A percentile compares a stretch with the other conserved stretches of the same genome.
These are phyloP conservation scores for Strigomonas oncopelti DNA, from an alignment of 208 protist genomes.

Conservation along the genomic window DNA sequence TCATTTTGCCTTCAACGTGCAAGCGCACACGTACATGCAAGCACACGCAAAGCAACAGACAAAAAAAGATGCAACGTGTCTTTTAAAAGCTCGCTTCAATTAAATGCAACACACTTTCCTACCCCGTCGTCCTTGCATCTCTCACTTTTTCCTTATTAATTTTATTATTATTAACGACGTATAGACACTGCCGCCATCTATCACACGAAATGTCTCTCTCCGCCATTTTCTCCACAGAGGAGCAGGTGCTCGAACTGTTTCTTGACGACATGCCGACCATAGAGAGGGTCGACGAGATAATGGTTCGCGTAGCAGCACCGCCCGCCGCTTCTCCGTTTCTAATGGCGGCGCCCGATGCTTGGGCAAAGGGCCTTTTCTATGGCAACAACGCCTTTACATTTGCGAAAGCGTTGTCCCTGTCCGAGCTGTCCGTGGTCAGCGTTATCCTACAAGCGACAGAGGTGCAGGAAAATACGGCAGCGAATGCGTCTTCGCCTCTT, in stretches of 20 bases:
- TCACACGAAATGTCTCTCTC: not conserved
- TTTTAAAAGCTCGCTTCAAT: no score
- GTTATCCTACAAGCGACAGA: not conserved
- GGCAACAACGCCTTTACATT: not conserved
- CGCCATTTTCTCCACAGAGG: not conserved
- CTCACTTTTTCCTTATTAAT: no score
- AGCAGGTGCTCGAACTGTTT: not conserved
- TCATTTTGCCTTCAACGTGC: no score
- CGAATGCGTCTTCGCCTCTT: no score
- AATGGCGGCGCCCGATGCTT: not conserved
- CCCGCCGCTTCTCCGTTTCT: not conserved
- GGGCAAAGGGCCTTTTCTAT: not conserved
- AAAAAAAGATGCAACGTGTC: no score
- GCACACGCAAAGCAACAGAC: no score
- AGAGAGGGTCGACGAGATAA: not conserved
- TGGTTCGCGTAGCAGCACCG: not conserved
- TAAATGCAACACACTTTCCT: no score
- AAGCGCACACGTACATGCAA: no score
- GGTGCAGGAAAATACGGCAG: no score
- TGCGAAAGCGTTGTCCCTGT: not conserved
- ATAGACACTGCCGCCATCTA: no score
- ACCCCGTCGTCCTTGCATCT: no score
- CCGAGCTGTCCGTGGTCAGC: not conserved
- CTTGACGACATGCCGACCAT: not conserved
- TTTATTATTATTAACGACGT: no score